Conservation (phyloP, 805 yeast species). For the Ogataea pini region DNA sequence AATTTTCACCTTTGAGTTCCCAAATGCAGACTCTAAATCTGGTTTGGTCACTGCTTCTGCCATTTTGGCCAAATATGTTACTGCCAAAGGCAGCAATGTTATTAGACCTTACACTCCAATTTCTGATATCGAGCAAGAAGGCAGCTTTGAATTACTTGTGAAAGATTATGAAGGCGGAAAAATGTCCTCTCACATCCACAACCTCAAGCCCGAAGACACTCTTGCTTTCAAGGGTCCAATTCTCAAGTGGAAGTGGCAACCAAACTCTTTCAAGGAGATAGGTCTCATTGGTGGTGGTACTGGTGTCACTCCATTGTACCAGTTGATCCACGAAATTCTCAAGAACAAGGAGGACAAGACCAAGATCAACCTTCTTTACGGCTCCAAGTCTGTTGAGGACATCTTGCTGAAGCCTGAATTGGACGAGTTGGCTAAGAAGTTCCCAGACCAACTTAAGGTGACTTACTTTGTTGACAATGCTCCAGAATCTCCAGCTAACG, state of each 20-base stretch:
- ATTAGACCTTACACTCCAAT: conserved; percentile 90
- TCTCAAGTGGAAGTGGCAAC: conserved; percentile 85
- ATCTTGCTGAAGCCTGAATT: conserved; percentile 77
- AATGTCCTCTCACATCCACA: conserved; percentile 72
- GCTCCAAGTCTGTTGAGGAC: conserved; percentile 75
- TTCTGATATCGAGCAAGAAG: conserved; percentile 66
- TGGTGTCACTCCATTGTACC: conserved; percentile 95
- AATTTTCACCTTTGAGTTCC: conserved; percentile 69
- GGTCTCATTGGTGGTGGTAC: conserved; percentile 93
- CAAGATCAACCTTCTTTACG: conserved; percentile 79
- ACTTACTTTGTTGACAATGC: conserved; percentile 78
- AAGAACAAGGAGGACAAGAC: conserved; percentile 86
- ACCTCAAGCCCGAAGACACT: conserved; percentile 75
- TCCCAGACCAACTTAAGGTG: conserved; percentile 78
- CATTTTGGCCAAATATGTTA: conserved; percentile 75
- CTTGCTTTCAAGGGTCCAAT: conserved; percentile 93
- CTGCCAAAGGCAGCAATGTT: conserved; percentile 82
- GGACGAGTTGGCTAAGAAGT: conserved; percentile 62
- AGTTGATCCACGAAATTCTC: conserved; percentile 74
- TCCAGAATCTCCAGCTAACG: conserved; percentile 44
- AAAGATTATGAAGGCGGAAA: conserved; percentile 92
- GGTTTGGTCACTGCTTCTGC: conserved; percentile 83
- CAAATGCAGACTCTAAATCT: conserved; percentile 61
- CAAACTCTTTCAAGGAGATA: conserved; percentile 79
- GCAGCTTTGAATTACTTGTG: conserved; percentile 75